Base-by-base conservation (phyloP, 1,284 basidiomycete species). In the Leccinum angustisporum region DNA sequence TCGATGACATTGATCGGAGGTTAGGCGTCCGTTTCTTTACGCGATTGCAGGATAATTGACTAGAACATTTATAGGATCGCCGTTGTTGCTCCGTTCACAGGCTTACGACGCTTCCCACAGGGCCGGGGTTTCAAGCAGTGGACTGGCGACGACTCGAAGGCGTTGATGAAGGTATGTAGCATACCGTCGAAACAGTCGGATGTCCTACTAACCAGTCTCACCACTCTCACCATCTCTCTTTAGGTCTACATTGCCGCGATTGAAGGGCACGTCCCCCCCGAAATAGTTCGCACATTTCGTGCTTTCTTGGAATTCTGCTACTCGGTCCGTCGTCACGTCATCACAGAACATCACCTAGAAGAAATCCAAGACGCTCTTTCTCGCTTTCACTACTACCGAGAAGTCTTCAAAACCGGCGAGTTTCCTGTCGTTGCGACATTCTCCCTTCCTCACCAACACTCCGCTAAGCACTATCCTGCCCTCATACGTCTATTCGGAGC, bases 221-320 rank as follows among this genome's bases (percentile, higher is more conserved):
- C 6, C 16, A 34, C 34, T 34, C 13, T 27, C 16, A 14, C 50
- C 31, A 21, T 14, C 18, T 13, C 34, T 52, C 21, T 30, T 6
- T 46, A 59, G 58, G 58, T 59, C 11, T 59, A 59, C 10, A 56
- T 59, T 36, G 25, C 58, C 2, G 25, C 54, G 3, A 51, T 62
- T 2, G 31, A 62, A 31, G 50, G 18, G n/a, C 62, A 34, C n/a
- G 60, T 38, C 36, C 54, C 54, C 2, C 21, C 18, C 6, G 54
- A 55, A 7, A 25, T 55, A 7, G 54, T 55, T 9, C 54, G 9
- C 21, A 55, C 34, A 1, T 16, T 55, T 10, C 21, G 34, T 38
- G 54, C 54, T 6, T 55, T 55, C 38, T 38, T 55, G 14, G 54
- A 55, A 38, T 55, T 55, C 10, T 55, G 54, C 34, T 55, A 55